Evolutionary conservation across 495 filamentous ascomycete species (phyloP), one percentile per base, ranked within the genome.

Genomic region (Lophium mytilinum): DNA sequence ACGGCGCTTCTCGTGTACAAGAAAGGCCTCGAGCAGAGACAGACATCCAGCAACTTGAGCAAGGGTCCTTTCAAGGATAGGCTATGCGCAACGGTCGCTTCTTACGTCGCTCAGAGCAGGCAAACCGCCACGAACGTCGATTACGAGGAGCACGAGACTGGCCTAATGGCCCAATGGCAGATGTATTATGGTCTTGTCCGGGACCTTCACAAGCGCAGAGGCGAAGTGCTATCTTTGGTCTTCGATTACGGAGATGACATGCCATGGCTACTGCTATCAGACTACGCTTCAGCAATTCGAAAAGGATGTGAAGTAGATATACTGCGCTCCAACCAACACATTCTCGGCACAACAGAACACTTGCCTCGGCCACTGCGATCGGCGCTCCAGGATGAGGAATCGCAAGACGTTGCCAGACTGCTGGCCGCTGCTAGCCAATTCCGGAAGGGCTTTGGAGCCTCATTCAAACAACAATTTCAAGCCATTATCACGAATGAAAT

Each of bases 141-240:
- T 57, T 87, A 87, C 57, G 77, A 82, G 12, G 80, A 83, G 41
- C 91, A 87, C 68, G 78, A 83, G 41, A 70, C 72, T 33, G 82
- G 86, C 34, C 84, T 84, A 40, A 83, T 90, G 66, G 75, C 83
- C 9, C 91, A 96, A 65, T 98, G 93, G 94, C 82, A 85, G 41
- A 79, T 88, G 43, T 94, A 93, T 71, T 93, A 87, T 73, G 84
- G 91, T 40, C 77, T 96, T 19, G 77, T 91, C 48, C 75, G 83
- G 11, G 91, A 97, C 66, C 78, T 99, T 19, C 87, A 99, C 65
- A 90, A 85, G 57, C 83, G 87, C 57, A 79, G 90, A 65, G 83
- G 85, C 6, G 89, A 95, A 64, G 81, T 85, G 2, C 67, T 95
- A 39, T 82, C 88, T 3, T 72, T 97, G 35, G 80, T 82, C 0